These are phyloP conservation scores for Ambrosiella xylebori DNA, from an alignment of 2,329 filamentous ascomycete species.

Conservation along the genomic window DNA sequence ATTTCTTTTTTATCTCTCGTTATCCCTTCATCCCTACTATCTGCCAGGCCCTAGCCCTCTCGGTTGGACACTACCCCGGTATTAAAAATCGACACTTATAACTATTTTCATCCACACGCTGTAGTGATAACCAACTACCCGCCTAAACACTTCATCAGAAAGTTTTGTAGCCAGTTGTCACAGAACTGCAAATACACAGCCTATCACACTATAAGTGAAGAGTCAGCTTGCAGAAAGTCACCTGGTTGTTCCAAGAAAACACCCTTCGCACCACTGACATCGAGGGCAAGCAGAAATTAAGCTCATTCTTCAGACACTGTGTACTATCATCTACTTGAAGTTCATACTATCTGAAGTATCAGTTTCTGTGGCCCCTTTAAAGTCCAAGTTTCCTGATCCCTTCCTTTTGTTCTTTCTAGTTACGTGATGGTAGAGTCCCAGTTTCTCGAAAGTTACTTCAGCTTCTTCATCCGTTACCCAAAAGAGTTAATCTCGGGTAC, in stretches of 20 bases:
- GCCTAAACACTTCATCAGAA: not conserved
- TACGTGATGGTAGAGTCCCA: not conserved
- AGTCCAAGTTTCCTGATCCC: not conserved
- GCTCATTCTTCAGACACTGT: not conserved
- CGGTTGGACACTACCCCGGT: not conserved
- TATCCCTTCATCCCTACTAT: not conserved
- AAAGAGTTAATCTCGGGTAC: too few relatives aligned
- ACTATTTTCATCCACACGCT: constrained; percentile 1
- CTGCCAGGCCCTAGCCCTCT: not conserved
- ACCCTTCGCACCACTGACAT: not conserved
- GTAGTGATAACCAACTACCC: not conserved
- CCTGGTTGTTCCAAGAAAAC: not conserved
- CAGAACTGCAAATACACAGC: not conserved
- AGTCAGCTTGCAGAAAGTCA: not conserved
- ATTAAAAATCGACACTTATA: constrained; percentile 4
- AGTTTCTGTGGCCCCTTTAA: not conserved
- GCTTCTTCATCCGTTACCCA: too few relatives aligned
- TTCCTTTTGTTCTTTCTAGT: not conserved
- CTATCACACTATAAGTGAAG: not conserved
- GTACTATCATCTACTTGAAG: not conserved
- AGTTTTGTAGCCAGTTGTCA: not conserved
- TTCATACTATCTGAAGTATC: not conserved
- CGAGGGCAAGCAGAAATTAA: not conserved
- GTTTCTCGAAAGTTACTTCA: not conserved
- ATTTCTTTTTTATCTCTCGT: not conserved